Evolutionary conservation across 1,284 basidiomycete genomes (phyloP).

Genomic region (Moesziomyces globuligerus): DNA sequence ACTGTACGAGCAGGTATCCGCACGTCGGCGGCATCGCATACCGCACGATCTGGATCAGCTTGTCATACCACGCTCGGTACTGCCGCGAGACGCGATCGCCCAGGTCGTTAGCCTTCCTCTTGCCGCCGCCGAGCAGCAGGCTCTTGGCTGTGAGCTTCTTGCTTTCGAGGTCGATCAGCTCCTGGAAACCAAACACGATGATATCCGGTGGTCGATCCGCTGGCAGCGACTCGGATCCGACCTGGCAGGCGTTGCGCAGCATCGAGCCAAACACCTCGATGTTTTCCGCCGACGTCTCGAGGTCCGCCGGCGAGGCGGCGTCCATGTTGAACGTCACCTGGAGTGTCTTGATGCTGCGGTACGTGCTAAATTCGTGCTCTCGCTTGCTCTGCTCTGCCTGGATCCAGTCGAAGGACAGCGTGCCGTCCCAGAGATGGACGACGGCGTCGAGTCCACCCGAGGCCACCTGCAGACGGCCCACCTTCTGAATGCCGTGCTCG

Average conservation of each 20-base stretch:
- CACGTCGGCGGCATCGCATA: conserved; percentile 64
- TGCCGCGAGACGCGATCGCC: conserved; percentile 50
- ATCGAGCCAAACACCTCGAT: conserved; percentile 53
- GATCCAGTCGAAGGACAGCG: conserved; percentile 85
- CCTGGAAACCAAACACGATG: conserved; percentile 93
- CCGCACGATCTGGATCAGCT: conserved; percentile 53
- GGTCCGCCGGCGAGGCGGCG: conserved; percentile 80
- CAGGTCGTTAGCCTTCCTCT: conserved; percentile 52
- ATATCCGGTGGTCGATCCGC: conserved; percentile 77
- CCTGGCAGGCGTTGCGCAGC: conserved; percentile 45
- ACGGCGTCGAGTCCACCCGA: conserved; percentile 81
- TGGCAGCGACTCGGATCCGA: conserved; percentile 19
- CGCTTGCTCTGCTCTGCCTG: conserved; percentile 81
- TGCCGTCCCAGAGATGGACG: conserved; percentile 87
- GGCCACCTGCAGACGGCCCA: conserved; percentile 75
- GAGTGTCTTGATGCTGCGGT: conserved; percentile 81
- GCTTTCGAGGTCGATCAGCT: conserved; percentile 91
- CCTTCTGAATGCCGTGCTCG: conserved; percentile 41
- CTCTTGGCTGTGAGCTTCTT: conserved; percentile 81
- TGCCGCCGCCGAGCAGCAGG: conserved; percentile 57
- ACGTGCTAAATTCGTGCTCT: conserved; percentile 81
- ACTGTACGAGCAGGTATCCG: conserved; percentile 81
- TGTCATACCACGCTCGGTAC: conserved; percentile 59
- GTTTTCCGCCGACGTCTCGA: conserved; percentile 68
- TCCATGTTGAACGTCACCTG: conserved; percentile 94